Base-by-base conservation (phyloP, 2,329 filamentous ascomycete species). In the Nigrograna mackinnonii region DNA sequence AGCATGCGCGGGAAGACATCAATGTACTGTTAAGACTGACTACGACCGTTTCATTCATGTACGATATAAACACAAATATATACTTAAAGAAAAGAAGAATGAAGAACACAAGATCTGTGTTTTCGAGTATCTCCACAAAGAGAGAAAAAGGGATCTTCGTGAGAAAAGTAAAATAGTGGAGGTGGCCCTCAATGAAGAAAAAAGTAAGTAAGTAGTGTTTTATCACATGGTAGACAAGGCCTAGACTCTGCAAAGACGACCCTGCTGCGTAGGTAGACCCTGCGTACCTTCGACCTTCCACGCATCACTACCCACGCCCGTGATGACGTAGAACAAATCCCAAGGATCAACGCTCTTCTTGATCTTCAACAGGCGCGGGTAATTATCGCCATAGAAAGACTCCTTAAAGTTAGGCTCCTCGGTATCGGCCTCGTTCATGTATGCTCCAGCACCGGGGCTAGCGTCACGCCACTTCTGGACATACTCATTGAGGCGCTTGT, bases 391-490 rank as follows among this genome's bases (percentile, higher is more conserved):
- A 41, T 56, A 65, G 21, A 61, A 54, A 20, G 52, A 54, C 9
- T 55, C 31, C 39, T 61, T 51, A 19, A 55, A 63, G 21, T 57
- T 44, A 12, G 58, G 59, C 36, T 64, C 60, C 13, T 55, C 50
- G 2, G 49, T 43, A 42, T 63, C 53, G 2, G 50, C 60, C 44
- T 68, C 63, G 31, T 71, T 71, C 56, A 67, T 43, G 38, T 71
- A 62, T 13, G 63, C 63, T 2, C 66, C 68, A 17, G 51, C 49
- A 1, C 46, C 50, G 5, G 58, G 55, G 17, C 43, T 53, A 9
- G 51, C 57, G 37, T 57, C 56, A 19, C 57, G 41, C 44, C 50
- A 55, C 30, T 58, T 57, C 19, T 64, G 45, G 4, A 56, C 34
- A 40, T 55, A 60, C 17, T 39, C 35, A 24, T 55, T 43, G 16